These are phyloP conservation scores for Pseudovirgaria hyperparasitica DNA, from an alignment of 2,329 filamentous ascomycete species.

Conservation along the genomic window DNA sequence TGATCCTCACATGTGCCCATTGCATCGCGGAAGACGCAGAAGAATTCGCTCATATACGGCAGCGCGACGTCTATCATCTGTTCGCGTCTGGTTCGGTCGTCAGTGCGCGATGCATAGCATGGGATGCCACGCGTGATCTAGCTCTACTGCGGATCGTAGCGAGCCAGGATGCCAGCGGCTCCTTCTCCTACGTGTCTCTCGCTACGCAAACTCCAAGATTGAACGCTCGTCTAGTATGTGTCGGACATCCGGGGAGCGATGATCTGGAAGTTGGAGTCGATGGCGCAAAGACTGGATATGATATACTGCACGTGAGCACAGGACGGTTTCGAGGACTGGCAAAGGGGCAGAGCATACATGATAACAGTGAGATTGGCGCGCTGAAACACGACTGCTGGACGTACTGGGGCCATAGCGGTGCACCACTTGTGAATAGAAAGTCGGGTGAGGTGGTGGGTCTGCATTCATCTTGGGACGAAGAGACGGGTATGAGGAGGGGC, in stretches of 20 bases:
- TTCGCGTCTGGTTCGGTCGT: conserved; percentile 29
- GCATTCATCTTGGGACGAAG: conserved; percentile 43
- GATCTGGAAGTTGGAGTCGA: conserved; percentile 30
- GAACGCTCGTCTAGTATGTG: conserved; percentile 18
- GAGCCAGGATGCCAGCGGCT: conserved; percentile 9
- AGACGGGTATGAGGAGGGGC: conserved; percentile 39
- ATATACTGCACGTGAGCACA: conserved; percentile 34
- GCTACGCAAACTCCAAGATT: conserved; percentile 5
- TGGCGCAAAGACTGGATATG: conserved; percentile 30
- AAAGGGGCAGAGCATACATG: conserved; percentile 29
- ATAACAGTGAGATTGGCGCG: conserved; percentile 40
- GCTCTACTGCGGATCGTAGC: conserved; percentile 32
- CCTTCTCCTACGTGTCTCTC: conserved; percentile 10
- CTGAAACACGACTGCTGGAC: conserved; percentile 44
- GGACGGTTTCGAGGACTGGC: conserved; percentile 30
- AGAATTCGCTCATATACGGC: too few relatives aligned
- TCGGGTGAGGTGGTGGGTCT: conserved; percentile 34
- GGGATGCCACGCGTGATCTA: conserved; percentile 33
- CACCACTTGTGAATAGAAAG: conserved; percentile 31
- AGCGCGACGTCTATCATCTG: too few relatives aligned
- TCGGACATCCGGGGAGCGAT: conserved; percentile 29
- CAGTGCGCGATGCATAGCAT: conserved; percentile 27
- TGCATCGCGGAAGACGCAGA: conserved; percentile 33
- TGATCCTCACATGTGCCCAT: conserved; percentile 39
- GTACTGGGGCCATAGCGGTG: conserved; percentile 44